Percentiles rank a stretch among this genome's conserved stretches.
phyloP scores from a whole-genome alignment of 2,329 filamentous ascomycete species.

The Aspergillus sp. region DNA sequence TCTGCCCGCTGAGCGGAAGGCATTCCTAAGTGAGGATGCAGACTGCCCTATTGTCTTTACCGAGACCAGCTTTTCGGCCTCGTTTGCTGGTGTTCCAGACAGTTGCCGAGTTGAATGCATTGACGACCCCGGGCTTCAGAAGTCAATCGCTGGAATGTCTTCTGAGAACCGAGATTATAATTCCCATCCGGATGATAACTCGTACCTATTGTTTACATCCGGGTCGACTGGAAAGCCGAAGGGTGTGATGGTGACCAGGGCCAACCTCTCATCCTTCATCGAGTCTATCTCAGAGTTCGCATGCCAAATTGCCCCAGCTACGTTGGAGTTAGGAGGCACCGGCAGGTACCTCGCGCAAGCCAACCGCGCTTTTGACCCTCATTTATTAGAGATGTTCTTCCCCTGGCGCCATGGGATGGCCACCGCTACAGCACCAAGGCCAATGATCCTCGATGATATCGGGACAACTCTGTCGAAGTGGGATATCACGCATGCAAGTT shows the following conservation, averaged over 20 bases:
- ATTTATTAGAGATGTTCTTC: slow-evolving; percentile 32
- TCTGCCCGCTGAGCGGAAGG: slow-evolving; percentile 30
- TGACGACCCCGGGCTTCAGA: slow-evolving; percentile 20
- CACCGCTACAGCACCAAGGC: slow-evolving; percentile 24
- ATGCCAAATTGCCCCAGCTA: slow-evolving; percentile 23
- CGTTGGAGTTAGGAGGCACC: slow-evolving; percentile 22
- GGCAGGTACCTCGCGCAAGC: slow-evolving; percentile 36
- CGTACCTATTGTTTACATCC: slow-evolving; percentile 78
- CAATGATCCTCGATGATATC: slow-evolving; percentile 30
- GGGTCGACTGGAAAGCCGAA: slow-evolving; percentile 95
- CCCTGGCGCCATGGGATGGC: slow-evolving; percentile 31
- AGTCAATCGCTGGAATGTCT: slow-evolving; percentile 17
- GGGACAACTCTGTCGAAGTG: slow-evolving; percentile 25
- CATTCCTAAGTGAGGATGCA: slow-evolving; percentile 29
- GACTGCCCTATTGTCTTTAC: slow-evolving; percentile 31
- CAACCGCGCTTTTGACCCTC: slow-evolving; percentile 34
- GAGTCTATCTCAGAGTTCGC: slow-evolving; percentile 30
- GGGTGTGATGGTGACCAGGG: slow-evolving; percentile 85
- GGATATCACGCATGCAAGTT: slow-evolving; percentile 31
- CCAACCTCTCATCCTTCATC: slow-evolving; percentile 29
- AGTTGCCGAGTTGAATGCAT: slow-evolving; percentile 23
- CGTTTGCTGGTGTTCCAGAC: slow-evolving; percentile 19
- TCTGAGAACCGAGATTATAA: slow-evolving; percentile 15
- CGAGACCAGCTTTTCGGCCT: slow-evolving; percentile 16
- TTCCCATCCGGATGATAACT: slow-evolving; percentile 18